Percentiles rank a stretch among this genome's conserved stretches.
phyloP scores from a whole-genome alignment of 306 rosid species.

The Trifolium dubium region DNA sequence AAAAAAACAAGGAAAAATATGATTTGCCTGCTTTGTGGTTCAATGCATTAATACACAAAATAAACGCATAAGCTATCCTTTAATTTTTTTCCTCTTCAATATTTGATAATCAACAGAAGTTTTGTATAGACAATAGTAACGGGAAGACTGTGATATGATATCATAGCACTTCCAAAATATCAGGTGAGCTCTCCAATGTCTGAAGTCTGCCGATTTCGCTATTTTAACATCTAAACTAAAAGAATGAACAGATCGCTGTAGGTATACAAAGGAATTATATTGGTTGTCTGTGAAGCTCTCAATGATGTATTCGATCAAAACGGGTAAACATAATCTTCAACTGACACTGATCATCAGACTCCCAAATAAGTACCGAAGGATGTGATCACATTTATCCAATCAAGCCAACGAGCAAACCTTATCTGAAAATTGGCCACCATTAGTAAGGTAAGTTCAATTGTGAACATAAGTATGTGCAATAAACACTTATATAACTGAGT shows the following conservation, averaged over 20 bases:
- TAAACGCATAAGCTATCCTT: background rate
- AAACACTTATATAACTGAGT: background rate
- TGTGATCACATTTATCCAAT: constrained; percentile 23
- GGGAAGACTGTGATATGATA: background rate
- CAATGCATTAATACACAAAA: background rate
- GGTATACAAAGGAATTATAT: constrained; percentile 33
- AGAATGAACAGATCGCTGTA: constrained; percentile 41
- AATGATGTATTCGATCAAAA: constrained; percentile 31
- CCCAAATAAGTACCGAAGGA: background rate
- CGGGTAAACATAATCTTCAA: constrained; percentile 41
- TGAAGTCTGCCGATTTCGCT: constrained; percentile 18
- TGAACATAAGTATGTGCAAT: constrained; percentile 14
- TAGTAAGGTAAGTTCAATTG: constrained; percentile 34
- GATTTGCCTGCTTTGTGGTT: background rate
- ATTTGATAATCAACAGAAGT: background rate
- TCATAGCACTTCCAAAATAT: constrained; percentile 20
- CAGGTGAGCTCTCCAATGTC: constrained; percentile 35
- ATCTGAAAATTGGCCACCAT: constrained; percentile 58
- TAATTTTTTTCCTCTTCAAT: background rate
- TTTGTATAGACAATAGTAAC: constrained; percentile 30
- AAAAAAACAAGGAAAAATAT: background rate
- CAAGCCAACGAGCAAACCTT: constrained; percentile 88
- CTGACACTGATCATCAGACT: constrained; percentile 25
- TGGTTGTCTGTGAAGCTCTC: constrained; percentile 15
- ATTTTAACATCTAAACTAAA: constrained; percentile 38